phyloP scores from a whole-genome alignment of 2,329 filamentous ascomycete genomes.

The Ophiosphaerella korrae region DNA sequence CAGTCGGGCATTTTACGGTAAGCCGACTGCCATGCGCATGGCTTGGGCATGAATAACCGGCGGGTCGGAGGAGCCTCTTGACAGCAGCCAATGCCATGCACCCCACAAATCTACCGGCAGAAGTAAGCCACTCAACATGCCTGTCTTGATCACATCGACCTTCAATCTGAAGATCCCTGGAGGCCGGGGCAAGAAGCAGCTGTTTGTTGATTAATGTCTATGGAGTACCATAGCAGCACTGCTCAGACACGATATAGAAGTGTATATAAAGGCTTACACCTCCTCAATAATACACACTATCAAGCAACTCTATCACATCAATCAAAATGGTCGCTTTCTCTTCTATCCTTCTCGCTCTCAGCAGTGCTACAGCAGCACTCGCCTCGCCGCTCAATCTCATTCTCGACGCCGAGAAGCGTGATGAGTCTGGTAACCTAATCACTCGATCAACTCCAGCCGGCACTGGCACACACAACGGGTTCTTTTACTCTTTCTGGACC shows the following conservation, averaged over 20 bases:
- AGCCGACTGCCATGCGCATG: background rate
- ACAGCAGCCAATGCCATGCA: constrained; percentile 21
- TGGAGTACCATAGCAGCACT: constrained; percentile 1
- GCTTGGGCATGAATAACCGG: constrained; percentile 31
- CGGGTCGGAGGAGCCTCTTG: constrained; percentile 18
- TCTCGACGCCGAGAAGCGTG: constrained; percentile 16
- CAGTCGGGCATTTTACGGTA: background rate
- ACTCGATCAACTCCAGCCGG: constrained; percentile 27
- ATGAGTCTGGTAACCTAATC: constrained; percentile 16
- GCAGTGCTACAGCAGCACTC: constrained; percentile 30
- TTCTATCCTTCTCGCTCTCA: constrained; percentile 34
- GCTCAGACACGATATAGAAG: constrained; percentile 7
- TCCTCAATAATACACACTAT: constrained; percentile 6
- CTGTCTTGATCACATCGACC: constrained; percentile 4
- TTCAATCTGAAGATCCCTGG: constrained; percentile 18
- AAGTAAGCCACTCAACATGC: constrained; percentile 22
- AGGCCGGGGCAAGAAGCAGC: constrained; percentile 9
- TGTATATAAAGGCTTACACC: constrained; percentile 23
- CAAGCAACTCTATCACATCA: constrained; percentile 13
- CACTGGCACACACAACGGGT: constrained; percentile 37
- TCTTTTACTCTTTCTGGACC: constrained; percentile 60
- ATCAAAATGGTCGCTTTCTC: constrained; percentile 39
- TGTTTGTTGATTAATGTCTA: constrained; percentile 5
- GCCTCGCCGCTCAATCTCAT: constrained; percentile 36
- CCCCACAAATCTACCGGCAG: constrained; percentile 34